These are phyloP conservation scores for Neurospora crassa DNA, from an alignment of 2,329 filamentous ascomycete genomes.

Conservation along the genomic window DNA sequence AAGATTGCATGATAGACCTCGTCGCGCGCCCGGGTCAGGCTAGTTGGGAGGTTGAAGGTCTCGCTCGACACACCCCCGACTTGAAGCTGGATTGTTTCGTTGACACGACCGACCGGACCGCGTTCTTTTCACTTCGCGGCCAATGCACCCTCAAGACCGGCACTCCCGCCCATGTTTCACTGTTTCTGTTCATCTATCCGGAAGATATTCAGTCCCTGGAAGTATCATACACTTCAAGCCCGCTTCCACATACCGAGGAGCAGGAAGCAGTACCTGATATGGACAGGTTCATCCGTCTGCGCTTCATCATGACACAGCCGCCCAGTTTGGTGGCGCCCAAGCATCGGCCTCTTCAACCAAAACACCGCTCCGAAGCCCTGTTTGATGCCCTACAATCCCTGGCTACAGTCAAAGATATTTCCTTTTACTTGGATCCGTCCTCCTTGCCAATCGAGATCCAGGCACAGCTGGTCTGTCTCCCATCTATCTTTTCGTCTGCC, in stretches of 20 bases:
- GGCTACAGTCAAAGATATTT: not conserved
- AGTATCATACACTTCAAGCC: not conserved
- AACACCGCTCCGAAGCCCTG: no score
- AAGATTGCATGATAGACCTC: not conserved
- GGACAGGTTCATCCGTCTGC: not conserved
- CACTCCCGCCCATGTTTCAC: no score
- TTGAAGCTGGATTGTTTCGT: not conserved
- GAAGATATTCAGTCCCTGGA: no score
- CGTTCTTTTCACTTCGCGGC: no score
- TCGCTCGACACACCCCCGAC: not conserved
- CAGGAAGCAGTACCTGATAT: not conserved
- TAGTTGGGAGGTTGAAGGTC: not conserved
- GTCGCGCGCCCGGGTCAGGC: no score
- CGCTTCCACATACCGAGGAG: not conserved
- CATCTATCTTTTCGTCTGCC: not conserved
- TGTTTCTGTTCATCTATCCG: no score
- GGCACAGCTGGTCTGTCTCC: not conserved
- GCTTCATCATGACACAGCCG: not conserved
- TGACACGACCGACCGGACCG: no score
- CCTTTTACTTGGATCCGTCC: not conserved
- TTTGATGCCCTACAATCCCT: not conserved
- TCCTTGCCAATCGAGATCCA: accelerated
- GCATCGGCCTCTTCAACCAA: no score
- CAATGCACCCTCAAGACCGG: no score
- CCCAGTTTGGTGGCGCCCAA: not conserved